These are phyloP conservation scores for Schizonepeta tenuifolia DNA, from an alignment of 257 asterid genomes.

Conservation along the genomic window DNA sequence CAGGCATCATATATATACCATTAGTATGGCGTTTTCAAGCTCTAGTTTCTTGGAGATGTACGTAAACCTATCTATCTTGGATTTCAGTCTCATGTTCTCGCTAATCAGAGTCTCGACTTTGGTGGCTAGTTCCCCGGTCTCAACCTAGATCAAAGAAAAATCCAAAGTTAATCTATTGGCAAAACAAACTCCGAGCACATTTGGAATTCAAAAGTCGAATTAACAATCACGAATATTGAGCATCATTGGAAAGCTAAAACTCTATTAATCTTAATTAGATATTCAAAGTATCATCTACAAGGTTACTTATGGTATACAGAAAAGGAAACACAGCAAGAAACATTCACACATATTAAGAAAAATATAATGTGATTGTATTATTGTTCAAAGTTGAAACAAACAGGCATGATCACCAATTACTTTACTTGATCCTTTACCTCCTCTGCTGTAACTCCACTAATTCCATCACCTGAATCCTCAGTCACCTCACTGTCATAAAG, in stretches of 20 bases:
- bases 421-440: constrained; percentile 59
- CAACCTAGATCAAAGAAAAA: constrained; percentile 55
- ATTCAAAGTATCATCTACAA: not conserved
- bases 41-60: constrained; percentile 63
- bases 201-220: no score
- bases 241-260: no score
- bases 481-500: constrained; percentile 59
- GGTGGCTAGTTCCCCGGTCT: constrained; percentile 73
- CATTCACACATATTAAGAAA: not conserved
- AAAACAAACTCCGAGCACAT: no score
- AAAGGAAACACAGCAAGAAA: not conserved
- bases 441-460: constrained; percentile 56
- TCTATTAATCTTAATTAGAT: no score
- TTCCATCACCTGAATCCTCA: constrained; percentile 80
- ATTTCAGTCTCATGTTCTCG: constrained; percentile 71
- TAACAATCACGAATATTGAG: no score
- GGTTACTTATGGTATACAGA: no score
- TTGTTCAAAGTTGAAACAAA: no score
- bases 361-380: not conserved
- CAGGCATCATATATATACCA: constrained; percentile 45
- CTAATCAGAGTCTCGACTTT: constrained; percentile 62
- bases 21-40: constrained; percentile 66
- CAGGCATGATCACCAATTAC: not conserved
- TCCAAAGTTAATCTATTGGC: no score
- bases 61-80: constrained; percentile 60